Percentiles rank a stretch among this genome's conserved stretches.
These are phyloP conservation scores for Oemleria cerasiformis DNA, from an alignment of 306 rosid species.

Conservation along the genomic window DNA sequence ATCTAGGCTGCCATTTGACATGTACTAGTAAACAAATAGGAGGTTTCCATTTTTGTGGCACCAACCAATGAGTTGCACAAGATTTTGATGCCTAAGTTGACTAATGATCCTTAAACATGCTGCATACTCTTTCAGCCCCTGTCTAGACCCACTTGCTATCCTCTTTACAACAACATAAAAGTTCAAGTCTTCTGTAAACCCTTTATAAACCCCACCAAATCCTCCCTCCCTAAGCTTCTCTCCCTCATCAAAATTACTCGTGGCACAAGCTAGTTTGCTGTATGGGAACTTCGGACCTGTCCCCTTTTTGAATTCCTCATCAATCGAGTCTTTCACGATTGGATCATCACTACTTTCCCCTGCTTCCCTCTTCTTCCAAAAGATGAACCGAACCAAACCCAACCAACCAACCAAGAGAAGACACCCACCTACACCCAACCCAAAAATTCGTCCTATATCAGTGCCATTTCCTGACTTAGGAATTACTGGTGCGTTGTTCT, in stretches of 20 bases:
- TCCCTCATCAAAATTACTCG: not conserved
- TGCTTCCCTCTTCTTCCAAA: conserved; percentile 22
- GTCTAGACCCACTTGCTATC: too few species aligned
- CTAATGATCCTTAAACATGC: too few species aligned
- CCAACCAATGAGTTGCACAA: too few species aligned
- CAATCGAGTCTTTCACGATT: not conserved
- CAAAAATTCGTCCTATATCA: not conserved
- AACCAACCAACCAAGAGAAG: not conserved
- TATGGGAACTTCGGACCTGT: conserved; percentile 7
- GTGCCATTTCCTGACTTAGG: not conserved
- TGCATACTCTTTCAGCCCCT: too few species aligned
- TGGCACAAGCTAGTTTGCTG: not conserved
- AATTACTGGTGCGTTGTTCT: not conserved
- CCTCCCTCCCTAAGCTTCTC: conserved; percentile 15
- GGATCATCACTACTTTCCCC: conserved; percentile 9
- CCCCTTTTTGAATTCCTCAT: not conserved
- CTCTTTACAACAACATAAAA: too few species aligned
- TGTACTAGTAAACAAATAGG: too few species aligned
- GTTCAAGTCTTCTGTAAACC: not conserved
- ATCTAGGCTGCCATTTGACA: too few species aligned
- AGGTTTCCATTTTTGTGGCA: too few species aligned
- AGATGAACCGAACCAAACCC: not conserved
- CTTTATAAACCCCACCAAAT: not conserved
- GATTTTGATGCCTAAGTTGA: too few species aligned
- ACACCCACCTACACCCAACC: not conserved